These are phyloP conservation scores for Tolypocladium ophioglossoides DNA, from an alignment of 2,329 filamentous ascomycete genomes.

Conservation along the genomic window DNA sequence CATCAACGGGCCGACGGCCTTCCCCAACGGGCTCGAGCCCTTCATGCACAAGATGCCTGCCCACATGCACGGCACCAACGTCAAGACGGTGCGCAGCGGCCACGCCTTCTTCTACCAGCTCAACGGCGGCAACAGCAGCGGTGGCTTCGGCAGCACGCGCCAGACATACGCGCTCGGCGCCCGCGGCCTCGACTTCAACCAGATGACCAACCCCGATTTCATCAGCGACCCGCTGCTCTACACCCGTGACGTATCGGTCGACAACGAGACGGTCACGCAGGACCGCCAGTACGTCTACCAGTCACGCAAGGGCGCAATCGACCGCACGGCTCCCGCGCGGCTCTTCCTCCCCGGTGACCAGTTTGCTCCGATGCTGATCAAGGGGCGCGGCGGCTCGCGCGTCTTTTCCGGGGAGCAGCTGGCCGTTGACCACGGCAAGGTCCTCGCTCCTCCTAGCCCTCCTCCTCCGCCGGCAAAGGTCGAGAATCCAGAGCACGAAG, in stretches of 20 bases:
- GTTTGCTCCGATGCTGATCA: not conserved
- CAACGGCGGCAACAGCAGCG: conserved; percentile 33
- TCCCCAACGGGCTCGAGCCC: conserved; percentile 50
- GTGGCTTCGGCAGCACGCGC: conserved; percentile 42
- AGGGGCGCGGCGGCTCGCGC: not conserved
- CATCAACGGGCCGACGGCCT: conserved; percentile 28
- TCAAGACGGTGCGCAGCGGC: conserved; percentile 46
- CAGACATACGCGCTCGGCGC: conserved; percentile 48
- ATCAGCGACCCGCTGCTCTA: conserved; percentile 37
- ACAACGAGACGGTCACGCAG: conserved; percentile 39
- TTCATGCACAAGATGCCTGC: conserved; percentile 27
- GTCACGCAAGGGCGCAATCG: not conserved
- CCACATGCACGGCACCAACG: conserved; percentile 11
- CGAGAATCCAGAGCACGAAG: not conserved
- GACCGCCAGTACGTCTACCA: conserved; percentile 28
- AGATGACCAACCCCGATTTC: conserved; percentile 4
- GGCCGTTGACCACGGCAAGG: not conserved
- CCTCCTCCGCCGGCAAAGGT: not conserved
- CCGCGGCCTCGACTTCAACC: not conserved
- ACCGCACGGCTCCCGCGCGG: too few species aligned
- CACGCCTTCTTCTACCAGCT: conserved; percentile 42
- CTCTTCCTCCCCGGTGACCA: too few species aligned
- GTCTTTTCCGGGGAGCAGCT: not conserved
- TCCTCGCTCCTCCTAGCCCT: not conserved
- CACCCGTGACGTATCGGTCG: conserved; percentile 41